phyloP scores from a whole-genome alignment of 2,329 filamentous ascomycete genomes.

The Botrytis cinerea region DNA sequence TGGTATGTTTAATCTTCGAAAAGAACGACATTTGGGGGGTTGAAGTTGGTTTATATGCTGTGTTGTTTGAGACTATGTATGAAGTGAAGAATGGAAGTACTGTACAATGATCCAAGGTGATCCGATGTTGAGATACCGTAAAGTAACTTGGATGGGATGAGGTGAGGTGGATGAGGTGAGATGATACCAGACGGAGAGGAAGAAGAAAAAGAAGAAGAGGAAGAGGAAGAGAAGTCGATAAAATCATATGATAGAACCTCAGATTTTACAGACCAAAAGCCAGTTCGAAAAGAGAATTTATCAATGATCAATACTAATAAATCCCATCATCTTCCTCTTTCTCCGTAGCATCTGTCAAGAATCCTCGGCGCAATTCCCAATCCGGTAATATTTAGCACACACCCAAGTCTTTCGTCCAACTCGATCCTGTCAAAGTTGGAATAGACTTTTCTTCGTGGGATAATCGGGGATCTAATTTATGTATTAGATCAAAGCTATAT shows the following conservation, averaged over 20 bases:
- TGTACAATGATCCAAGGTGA: neutral
- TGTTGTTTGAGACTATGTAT: no score
- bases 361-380: neutral
- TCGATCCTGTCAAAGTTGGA: neutral
- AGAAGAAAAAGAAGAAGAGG: no score
- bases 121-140: neutral
- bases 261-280: neutral
- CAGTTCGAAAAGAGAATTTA: neutral
- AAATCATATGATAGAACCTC: neutral
- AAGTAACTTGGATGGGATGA: neutral
- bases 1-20: slow-evolving; percentile 53
- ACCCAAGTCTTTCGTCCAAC: neutral
- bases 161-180: neutral
- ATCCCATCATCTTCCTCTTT: neutral
- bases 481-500: neutral
- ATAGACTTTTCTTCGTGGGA: neutral
- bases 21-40: slow-evolving; percentile 56
- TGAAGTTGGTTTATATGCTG: neutral
- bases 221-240: neutral
- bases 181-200: neutral
- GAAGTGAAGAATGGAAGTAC: neutral
- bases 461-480: neutral
- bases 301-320: neutral
- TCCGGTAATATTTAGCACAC: neutral
- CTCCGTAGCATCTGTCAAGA: neutral